phyloP scores from a whole-genome alignment of 2,329 filamentous ascomycete genomes.

The Fusarium annulatum region DNA sequence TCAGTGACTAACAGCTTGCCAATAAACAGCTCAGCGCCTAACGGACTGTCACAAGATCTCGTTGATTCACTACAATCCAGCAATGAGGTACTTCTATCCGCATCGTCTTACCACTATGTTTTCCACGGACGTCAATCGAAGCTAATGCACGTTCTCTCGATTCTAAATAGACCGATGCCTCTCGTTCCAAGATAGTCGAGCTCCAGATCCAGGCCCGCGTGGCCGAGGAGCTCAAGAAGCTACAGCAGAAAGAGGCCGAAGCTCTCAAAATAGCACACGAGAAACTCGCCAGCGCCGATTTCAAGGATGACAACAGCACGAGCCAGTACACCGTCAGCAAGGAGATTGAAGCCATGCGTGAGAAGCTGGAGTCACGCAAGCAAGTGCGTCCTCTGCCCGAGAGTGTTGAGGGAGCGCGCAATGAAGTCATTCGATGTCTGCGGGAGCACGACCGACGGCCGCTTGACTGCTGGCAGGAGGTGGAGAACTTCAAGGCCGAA shows the following conservation, averaged over 20 bases:
- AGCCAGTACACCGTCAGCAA: conserved; percentile 64
- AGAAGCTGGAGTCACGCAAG: conserved; percentile 71
- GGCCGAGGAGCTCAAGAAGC: conserved; percentile 82
- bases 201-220: conserved; percentile 90
- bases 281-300: conserved; percentile 63
- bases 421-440: conserved; percentile 82
- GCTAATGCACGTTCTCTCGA: conserved; percentile 20
- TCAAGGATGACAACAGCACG: conserved; percentile 47
- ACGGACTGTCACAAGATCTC: conserved; percentile 79
- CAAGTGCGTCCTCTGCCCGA: conserved; percentile 76
- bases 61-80: conserved; percentile 85
- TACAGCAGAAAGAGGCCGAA: conserved; percentile 76
- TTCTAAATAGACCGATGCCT: conserved; percentile 81
- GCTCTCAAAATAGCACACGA: conserved; percentile 77
- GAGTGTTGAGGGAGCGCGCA: conserved; percentile 77
- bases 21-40: conserved; percentile 56
- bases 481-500: conserved; percentile 89
- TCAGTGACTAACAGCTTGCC: conserved; percentile 38
- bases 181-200: conserved; percentile 84
- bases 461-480: conserved; percentile 94
- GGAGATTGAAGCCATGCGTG: conserved; percentile 68
- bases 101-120: neutral
- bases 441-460: conserved; percentile 86
- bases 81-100: conserved; percentile 75
- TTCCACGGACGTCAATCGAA: neutral